Evolutionary conservation across 23 red algal species (phyloP), one percentile per base, ranked within the genome.

Genomic region (Gracilariopsis chorda): DNA sequence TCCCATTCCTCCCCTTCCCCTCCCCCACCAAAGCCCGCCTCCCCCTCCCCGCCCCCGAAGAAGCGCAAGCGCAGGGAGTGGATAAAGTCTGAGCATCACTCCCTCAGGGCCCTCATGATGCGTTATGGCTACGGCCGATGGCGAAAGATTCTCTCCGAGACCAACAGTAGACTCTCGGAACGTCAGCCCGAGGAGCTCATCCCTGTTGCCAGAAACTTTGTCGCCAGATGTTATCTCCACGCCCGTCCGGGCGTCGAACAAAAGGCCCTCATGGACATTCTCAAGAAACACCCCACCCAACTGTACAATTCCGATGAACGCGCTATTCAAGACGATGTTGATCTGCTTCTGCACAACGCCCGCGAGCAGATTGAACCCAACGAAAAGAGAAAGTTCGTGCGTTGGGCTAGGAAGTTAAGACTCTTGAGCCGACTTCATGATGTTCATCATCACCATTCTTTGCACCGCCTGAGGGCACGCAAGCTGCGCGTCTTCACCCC

Each of bases 71-170:
- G 43, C 34, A 92, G 75, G 49, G 65, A 82, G 14, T 93, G 95
- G 93, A 84, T 90, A 12, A 95, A 95, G 64, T 78, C 93, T 7
- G 93, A 95, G 53, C 43, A 69, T 49, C 39, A 70, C 25, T 44
- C 82, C 6, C 76, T 97, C 0, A 68, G 76, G 3, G 49, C 52
- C 7, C 80, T 85, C n/a, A 74, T 97, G 77, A 91, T 93, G 95
- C 84, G 91, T 7, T 94, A 68, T n/a, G 95, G 95, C 27, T 97
- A 90, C 51, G 95, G 95, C 24, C 90, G 95, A 20, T 97, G 95
- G 95, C 20, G 75, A n/a, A 82, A 94, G 34, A 93, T 97, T 70
- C 48, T 84, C 36, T 45, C 85, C 19, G 55, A 77, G 9, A 71
- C 82, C 24, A 76, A n/a, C 48, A 89, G 95, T 32, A 81, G 95